Conservation (phyloP, 2,329 filamentous ascomycete genomes). For the Colletotrichum acutatum region DNA sequence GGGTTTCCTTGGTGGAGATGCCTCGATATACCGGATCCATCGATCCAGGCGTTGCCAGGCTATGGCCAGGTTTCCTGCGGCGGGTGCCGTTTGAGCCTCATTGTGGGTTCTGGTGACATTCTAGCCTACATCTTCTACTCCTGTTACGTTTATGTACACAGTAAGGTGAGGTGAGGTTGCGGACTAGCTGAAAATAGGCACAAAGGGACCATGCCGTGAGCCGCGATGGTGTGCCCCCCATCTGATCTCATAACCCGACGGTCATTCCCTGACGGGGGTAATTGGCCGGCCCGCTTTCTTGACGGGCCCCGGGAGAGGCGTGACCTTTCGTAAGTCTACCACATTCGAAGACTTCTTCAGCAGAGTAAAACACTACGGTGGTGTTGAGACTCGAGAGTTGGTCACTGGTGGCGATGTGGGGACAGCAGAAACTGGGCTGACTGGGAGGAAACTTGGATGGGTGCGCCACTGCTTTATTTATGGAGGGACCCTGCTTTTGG, state of each 20-base stretch:
- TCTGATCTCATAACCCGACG: constrained; percentile 26
- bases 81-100: neutral
- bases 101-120: neutral
- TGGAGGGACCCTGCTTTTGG: constrained; percentile 29
- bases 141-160: too few relatives aligned
- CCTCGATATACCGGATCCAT: neutral
- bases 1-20: neutral
- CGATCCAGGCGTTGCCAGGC: too few relatives aligned
- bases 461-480: constrained; percentile 12
- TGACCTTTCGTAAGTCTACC: neutral
- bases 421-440: neutral
- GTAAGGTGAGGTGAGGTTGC: neutral
- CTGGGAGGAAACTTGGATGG: neutral
- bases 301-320: neutral
- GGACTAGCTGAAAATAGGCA: neutral
- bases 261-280: constrained; percentile 14
- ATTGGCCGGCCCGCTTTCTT: neutral
- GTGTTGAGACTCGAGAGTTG: neutral
- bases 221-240: constrained; percentile 1
- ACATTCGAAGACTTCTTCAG: too few relatives aligned
- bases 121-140: too few relatives aligned
- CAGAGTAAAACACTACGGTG: too few relatives aligned
- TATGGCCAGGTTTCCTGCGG: neutral
- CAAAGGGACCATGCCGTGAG: neutral
- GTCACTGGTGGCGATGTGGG: constrained; percentile 10